Evolutionary conservation across 164 flowering plant genomes (phyloP).

Genomic region (Saururus chinensis): DNA sequence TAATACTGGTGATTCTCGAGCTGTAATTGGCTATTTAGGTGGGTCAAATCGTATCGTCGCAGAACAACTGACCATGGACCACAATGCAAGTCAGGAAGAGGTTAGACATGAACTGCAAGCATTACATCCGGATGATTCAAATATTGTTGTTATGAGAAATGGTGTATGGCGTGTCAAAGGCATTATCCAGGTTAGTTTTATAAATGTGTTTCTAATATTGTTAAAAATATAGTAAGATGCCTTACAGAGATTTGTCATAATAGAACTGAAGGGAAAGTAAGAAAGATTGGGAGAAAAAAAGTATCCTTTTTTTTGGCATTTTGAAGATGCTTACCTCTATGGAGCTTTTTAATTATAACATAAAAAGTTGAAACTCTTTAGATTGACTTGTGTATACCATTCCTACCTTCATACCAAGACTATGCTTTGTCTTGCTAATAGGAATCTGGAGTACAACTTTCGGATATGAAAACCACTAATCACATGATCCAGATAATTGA

Average conservation of each 20-base stretch:
- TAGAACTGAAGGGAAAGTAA: background rate
- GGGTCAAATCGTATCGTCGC: slow-evolving; percentile 39
- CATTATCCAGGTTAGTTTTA: slow-evolving; percentile 58
- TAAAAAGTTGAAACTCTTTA: too few relatives aligned
- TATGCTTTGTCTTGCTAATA: too few relatives aligned
- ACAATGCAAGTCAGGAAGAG: slow-evolving; percentile 63
- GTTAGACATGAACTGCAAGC: slow-evolving; percentile 58
- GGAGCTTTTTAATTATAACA: too few relatives aligned
- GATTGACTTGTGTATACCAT: too few relatives aligned
- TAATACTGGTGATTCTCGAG: slow-evolving; percentile 76
- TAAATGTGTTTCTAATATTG: too few relatives aligned
- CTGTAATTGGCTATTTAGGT: slow-evolving; percentile 48
- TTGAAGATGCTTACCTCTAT: too few relatives aligned
- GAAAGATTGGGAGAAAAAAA: too few relatives aligned
- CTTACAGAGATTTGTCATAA: background rate
- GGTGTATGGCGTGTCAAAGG: slow-evolving; percentile 87
- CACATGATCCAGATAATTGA: too few relatives aligned
- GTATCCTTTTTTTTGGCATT: too few relatives aligned
- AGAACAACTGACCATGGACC: slow-evolving; percentile 61
- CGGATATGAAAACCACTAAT: too few relatives aligned
- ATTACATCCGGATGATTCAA: slow-evolving; percentile 62
- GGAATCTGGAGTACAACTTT: too few relatives aligned
- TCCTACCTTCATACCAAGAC: too few relatives aligned
- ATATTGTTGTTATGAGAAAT: slow-evolving; percentile 43
- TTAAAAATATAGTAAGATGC: background rate